These are phyloP conservation scores for Ogataea pignaliae DNA, from an alignment of 805 yeast genomes.

Conservation along the genomic window DNA sequence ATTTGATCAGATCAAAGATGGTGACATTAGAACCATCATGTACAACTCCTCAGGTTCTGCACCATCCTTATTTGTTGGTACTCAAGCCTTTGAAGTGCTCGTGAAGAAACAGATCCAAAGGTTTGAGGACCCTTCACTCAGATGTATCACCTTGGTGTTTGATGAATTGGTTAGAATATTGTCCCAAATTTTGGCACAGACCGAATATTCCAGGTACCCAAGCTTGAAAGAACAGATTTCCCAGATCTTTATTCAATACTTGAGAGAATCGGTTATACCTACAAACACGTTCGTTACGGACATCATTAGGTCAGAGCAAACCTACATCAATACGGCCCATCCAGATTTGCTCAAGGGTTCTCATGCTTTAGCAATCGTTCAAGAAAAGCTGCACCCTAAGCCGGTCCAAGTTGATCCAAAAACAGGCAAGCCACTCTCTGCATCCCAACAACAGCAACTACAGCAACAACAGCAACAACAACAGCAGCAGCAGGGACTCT, in stretches of 20 bases:
- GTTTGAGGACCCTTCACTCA: conserved; percentile 88
- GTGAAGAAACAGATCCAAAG: conserved; percentile 91
- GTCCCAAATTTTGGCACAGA: conserved; percentile 75
- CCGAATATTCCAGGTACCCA: conserved; percentile 86
- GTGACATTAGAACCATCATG: conserved; percentile 94
- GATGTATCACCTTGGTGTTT: conserved; percentile 85
- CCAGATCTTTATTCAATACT: conserved; percentile 70
- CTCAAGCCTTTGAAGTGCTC: conserved; percentile 93
- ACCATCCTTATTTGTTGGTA: conserved; percentile 94
- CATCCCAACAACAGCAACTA: conserved; percentile 24
- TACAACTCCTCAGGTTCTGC: conserved; percentile 96
- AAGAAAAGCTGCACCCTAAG: conserved; percentile 79
- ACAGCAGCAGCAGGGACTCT: conserved; percentile 26
- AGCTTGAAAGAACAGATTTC: conserved; percentile 82
- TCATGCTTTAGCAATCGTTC: conserved; percentile 89
- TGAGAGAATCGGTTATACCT: conserved; percentile 76
- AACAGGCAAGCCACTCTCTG: conserved; percentile 74
- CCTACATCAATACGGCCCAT: conserved; percentile 96
- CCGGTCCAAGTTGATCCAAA: conserved; percentile 82
- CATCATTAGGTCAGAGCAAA: conserved; percentile 80
- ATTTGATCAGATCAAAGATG: conserved; percentile 91
- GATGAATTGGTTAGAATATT: conserved; percentile 92
- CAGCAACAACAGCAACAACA: conserved; percentile 25
- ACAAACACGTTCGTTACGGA: conserved; percentile 83
- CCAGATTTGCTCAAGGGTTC: conserved; percentile 95